Evolutionary conservation across 2,329 filamentous ascomycete species (phyloP), one percentile per base, ranked within the genome.

Genomic region (Clonostachys sp.): DNA sequence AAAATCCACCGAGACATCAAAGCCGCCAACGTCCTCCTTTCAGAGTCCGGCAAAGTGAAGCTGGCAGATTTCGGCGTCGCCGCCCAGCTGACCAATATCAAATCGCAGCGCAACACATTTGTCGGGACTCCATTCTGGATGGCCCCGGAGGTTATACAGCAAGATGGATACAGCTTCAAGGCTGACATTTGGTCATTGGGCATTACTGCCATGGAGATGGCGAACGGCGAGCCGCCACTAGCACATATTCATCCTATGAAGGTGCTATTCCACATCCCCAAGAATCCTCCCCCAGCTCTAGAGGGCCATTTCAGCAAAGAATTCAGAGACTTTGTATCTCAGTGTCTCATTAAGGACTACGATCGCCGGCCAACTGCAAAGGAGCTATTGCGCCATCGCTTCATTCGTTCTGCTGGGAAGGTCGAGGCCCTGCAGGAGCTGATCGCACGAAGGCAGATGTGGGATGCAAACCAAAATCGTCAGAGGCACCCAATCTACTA

Each of bases 1-100:
- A 97, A 97, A 67, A 95, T 97, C 45, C 92, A 97, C 63, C 82
- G 92, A 57, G 92, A 97, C 61, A 95, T 97, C 74, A 97, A 97
- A 68, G 92, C 92, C 14, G 92, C 92, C 49, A 97, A 97, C 56
- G 84, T 96, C 34, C 78, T 97, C n/a, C 77, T 97, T n/a, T 94
- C 91, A 0, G 86, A 92, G 56, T 77, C 80, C 5, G 92, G 92
- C 60, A 91, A 89, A 61, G 92, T 97, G 64, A 97, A 97, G 74
- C 77, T 97, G 56, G 92, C 92, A 39, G 92, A 99, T 68, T 99
- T 99, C 62, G 94, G 94, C 50, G 94, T 99, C 40, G 94, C 94
- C 8, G 92, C 94, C 33, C 94, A 99, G 66, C 77, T 99, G 59
- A 95, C 90, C 51, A 96, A 96, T 63, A 95, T 97, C 71, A 96